Evolutionary conservation across 2,329 filamentous ascomycete species (phyloP), one percentile per base, ranked within the genome.

Genomic region (Scytalidium sp.): DNA sequence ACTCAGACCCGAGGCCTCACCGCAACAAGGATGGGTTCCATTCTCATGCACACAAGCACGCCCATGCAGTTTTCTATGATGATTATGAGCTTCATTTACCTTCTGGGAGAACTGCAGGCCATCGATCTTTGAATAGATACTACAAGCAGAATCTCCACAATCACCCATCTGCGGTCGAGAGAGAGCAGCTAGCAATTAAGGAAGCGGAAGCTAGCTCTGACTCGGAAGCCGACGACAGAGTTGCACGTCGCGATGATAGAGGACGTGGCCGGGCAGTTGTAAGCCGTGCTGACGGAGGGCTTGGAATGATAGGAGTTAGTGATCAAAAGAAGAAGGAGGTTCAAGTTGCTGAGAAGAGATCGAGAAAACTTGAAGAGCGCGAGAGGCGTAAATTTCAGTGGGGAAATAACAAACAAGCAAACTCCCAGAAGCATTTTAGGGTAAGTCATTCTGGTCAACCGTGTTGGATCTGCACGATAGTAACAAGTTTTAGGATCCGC

Each of bases 71-170:
- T 19, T 96, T 95, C 67, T 85, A 95, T 64, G 90, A 95, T 60
- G 94, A 99, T 41, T 92, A 90, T 62, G 94, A 97, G 69, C 80
- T 99, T 47, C 91, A 99, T 64, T 81, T 99, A 11, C 94, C 94
- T 1, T 90, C 88, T 3, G 94, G 94, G 47, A 87, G 88, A 53
- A 88, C 88, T 7, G 91, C 95, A 32, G 94, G 94, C 36, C 94
- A 99, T 67, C 84, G 94, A 43, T 94, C 90, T 7, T 72, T 96
- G 47, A 87, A 88, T 64, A 85, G 81, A 59, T 97, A 97, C 72
- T 99, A 85, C 74, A 85, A 90, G 52, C 94, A 99, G 73, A 97
- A 97, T 70, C 76, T 99, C 41, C 84, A 87, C 69, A 88, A 83
- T 67, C 87, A 96, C 67, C 91, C 91, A 2, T 85, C 88, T 2